Base-by-base conservation (phyloP, 257 asterid genomes). In the Solanum rostratum region DNA sequence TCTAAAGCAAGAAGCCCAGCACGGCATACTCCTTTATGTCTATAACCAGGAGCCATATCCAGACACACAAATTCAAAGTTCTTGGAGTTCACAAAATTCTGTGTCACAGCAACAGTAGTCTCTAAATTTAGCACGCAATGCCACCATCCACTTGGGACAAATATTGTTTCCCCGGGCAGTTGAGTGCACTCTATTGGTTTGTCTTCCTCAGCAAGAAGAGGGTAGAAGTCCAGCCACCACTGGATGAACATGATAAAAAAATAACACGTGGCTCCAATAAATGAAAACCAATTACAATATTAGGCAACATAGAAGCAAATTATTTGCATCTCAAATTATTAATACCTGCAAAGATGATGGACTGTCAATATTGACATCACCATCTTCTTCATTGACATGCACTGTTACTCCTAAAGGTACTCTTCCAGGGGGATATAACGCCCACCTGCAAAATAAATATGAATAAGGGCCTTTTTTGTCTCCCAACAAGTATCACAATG, bases 161-260 rank as follows among this genome's bases (percentile, higher is more conserved):
- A 95, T 92, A 97, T 92, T 65, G 98, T 97, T 90, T 97, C 98
- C 22, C 99, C 99, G 79, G 98, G 99, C 88, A 93, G 92, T 89
- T 97, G 99, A 59, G 99, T 97, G 86, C 97, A 94, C 84, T 97
- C 99, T 79, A 97, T 95, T 3, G 99, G 99, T 90, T 93, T 97
- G 84, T 97, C 99, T 33, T 90, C 81, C 39, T 93, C 97, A 86
- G 93, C 88, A 78, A 97, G 98, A 86, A 95, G 94, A 81, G 99
- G 98, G 87, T 97, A 97, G 88, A 90, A 95, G 86, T 97, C 98
- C 93, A 97, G 92, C 99, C 99, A 97, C 99, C 99, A 97, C 99
- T 97, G 86, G 43, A 82, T 79, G 83, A 86, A 87, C 59, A 82
- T 54, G 69, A 62, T 65, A 43, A 62, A 55, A 60, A 49, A 43